Conservation (phyloP, 805 yeast genomes). For the Saccharomycopsis amapae region DNA sequence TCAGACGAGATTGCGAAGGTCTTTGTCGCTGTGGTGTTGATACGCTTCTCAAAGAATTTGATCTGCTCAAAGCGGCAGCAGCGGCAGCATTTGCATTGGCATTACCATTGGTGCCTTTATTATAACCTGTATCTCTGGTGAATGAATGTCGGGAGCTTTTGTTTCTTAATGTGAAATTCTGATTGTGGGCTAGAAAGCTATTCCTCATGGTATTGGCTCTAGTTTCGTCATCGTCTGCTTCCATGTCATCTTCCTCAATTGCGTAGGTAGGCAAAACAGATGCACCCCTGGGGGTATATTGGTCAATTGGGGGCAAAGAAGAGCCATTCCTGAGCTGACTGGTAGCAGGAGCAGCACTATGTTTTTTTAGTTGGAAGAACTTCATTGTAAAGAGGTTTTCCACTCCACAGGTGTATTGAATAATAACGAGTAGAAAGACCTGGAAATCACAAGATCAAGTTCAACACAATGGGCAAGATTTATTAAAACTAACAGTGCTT, state of each 20-base stretch:
- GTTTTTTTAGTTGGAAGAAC: too few relatives aligned
- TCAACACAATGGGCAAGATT: too few relatives aligned
- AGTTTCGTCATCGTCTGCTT: slow-evolving; percentile 12
- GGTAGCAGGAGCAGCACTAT: too few relatives aligned
- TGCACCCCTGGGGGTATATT: slow-evolving; percentile 11
- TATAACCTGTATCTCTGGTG: too few relatives aligned
- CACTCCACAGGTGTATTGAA: too few relatives aligned
- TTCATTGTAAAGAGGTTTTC: too few relatives aligned
- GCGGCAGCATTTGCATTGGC: slow-evolving; percentile 19
- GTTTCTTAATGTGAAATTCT: slow-evolving; percentile 1
- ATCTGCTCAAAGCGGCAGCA: slow-evolving; percentile 19
- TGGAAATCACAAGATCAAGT: too few relatives aligned
- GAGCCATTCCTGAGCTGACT: slow-evolving; percentile 4
- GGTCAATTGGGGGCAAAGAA: slow-evolving; percentile 20
- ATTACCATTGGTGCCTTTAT: not conserved
- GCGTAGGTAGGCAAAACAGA: too few relatives aligned
- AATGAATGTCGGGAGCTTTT: not conserved
- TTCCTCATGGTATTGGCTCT: slow-evolving; percentile 15
- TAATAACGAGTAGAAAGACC: too few relatives aligned
- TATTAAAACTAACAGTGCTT: too few relatives aligned
- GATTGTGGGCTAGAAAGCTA: slow-evolving; percentile 1
- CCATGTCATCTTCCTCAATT: slow-evolving; percentile 1
- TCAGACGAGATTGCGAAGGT: too few relatives aligned
- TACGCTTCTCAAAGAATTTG: slow-evolving; percentile 7
- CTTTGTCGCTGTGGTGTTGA: not conserved